Conservation (phyloP, 1,284 basidiomycete species). For the Cutaneotrichosporon arboriforme region DNA sequence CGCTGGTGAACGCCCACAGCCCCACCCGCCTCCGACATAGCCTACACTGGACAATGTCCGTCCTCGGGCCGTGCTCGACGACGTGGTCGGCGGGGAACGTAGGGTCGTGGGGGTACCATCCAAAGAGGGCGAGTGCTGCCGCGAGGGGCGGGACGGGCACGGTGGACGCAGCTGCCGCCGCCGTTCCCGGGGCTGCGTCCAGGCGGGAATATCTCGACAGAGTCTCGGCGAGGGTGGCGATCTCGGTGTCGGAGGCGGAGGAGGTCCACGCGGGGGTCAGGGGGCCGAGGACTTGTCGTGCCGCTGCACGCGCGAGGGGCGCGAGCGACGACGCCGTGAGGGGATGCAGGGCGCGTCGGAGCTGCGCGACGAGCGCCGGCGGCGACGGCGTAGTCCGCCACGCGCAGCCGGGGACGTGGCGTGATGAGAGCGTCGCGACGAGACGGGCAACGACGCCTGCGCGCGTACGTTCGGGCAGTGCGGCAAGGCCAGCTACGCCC, state of each 20-base stretch:
- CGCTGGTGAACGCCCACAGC: conserved; percentile 25
- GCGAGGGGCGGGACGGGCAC: conserved; percentile 11
- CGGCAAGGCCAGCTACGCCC: conserved; percentile 12
- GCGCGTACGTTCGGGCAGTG: conserved; percentile 4
- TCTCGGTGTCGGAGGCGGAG: neutral
- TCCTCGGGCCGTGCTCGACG: conserved; percentile 7
- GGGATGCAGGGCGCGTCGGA: conserved; percentile 28
- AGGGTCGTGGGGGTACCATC: conserved; percentile 38
- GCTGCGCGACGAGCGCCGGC: conserved; percentile 10
- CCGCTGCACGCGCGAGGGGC: conserved; percentile 21
- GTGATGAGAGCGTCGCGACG: conserved; percentile 8
- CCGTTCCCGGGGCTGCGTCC: neutral
- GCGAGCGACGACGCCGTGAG: conserved; percentile 20
- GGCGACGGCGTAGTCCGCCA: conserved; percentile 21
- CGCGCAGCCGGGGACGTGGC: conserved; percentile 27
- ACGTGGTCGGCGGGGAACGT: conserved; percentile 14
- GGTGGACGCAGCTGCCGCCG: neutral
- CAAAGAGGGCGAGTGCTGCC: conserved; percentile 30
- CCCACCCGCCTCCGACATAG: conserved; percentile 36
- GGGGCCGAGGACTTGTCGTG: conserved; percentile 11
- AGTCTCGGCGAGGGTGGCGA: conserved; percentile 4
- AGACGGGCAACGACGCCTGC: conserved; percentile 28
- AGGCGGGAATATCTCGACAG: neutral
- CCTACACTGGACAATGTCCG: conserved; percentile 35
- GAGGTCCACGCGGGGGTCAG: conserved; percentile 2